Conservation (phyloP, 2,329 filamentous ascomycete species). For the Elsinoe batatas region DNA sequence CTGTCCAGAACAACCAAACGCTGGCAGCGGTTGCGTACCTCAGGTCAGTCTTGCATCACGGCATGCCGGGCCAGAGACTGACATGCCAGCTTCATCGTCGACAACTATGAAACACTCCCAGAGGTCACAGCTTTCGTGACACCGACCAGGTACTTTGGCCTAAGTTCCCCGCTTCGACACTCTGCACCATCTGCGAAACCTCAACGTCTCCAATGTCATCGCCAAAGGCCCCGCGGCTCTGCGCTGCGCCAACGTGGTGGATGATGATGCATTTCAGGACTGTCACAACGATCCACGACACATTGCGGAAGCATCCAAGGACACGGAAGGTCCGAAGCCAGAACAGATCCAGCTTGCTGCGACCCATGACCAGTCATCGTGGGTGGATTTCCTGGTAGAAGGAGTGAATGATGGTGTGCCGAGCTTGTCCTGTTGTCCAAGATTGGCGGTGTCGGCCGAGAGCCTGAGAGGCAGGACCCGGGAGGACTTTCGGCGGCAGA, state of each 20-base stretch:
- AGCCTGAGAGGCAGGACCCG: constrained; percentile 23
- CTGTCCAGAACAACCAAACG: constrained; percentile 31
- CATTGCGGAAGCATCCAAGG: constrained; percentile 15
- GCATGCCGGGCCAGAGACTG: background rate
- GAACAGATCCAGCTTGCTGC: constrained; percentile 17
- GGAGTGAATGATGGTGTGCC: background rate
- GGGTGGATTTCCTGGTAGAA: background rate
- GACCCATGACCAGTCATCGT: background rate
- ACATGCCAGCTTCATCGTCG: constrained; percentile 37
- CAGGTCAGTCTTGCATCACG: background rate
- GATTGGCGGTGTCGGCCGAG: constrained; percentile 27
- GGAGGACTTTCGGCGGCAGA: constrained; percentile 22
- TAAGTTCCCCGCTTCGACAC: constrained; percentile 21
- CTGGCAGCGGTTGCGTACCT: constrained; percentile 32
- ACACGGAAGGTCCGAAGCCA: constrained; percentile 2
- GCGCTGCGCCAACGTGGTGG: constrained; percentile 17
- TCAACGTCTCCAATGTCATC: constrained; percentile 19
- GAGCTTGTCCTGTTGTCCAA: constrained; percentile 22
- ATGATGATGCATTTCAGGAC: background rate
- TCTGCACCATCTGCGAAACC: constrained; percentile 20
- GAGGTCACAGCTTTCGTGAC: constrained; percentile 24
- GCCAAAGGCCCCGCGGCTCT: constrained; percentile 23
- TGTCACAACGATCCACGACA: constrained; percentile 17
- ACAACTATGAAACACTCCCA: constrained; percentile 32
- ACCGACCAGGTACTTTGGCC: constrained; percentile 18